Evolutionary conservation across 345 rosid species (phyloP), one percentile per base, ranked within the genome.

Genomic region (Alliaria petiolata): DNA sequence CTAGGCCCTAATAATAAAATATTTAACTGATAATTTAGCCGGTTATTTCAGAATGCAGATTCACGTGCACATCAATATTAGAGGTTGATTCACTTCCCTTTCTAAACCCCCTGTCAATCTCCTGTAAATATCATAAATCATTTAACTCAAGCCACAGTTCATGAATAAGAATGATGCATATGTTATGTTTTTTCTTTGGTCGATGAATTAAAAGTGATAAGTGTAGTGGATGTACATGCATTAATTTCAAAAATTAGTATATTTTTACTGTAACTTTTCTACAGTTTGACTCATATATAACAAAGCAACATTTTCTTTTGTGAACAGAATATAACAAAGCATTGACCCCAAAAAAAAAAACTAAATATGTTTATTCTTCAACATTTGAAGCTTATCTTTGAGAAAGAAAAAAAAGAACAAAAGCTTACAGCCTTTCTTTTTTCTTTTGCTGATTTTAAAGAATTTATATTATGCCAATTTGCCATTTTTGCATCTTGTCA

Each of bases 341-440:
- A 22, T 22, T 22, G 25, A 1, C 28, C 28, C 12, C 12, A 31
- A 44, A 31, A 30, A 34, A 1, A 31, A 44, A 42, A 28, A 11
- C 4, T 12, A 26, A 30, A 30, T 3, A 8, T n/a, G 14, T 15
- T 15, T 38, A 36, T 15, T 26, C 7, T 22, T 35, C 58, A 34
- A 43, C 45, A 71, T 31, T 4, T 26, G 25, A 55, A 64, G 54
- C 65, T 65, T 72, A 64, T 63, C 71, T 65, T 45, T 35, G 57
- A 54, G 52, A 28, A 15, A 55, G 14, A 20, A 15, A 31, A 44
- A 53, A 53, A 30, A 20, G 31, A 54, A 40, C 49, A 73, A 65
- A 73, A 45, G 64, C 44, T 57, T 46, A 65, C 54, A 65, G 66
- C 77, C 72, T 30, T 56, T 73, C 52, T 73, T 74, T 74, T 55